Evolutionary conservation across 345 rosid genomes (phyloP).

Genomic region (Limnanthes douglasii): DNA sequence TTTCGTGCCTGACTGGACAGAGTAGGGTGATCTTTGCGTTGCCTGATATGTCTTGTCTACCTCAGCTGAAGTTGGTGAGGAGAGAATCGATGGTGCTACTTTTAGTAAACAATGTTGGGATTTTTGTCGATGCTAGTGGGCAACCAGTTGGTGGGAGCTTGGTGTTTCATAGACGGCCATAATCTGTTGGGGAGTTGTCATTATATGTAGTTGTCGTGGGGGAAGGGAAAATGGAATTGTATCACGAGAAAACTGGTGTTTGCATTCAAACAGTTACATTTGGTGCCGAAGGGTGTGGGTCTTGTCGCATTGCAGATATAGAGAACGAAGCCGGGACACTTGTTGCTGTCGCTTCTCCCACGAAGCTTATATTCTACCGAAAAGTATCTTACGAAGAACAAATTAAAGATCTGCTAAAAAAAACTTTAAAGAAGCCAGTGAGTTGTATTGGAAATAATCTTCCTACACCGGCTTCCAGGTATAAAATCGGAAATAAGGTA

Average conservation of each 20-base stretch:
- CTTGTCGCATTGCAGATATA: conserved; percentile 35
- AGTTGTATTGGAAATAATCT: too few relatives aligned
- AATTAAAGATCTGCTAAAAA: conserved; percentile 83
- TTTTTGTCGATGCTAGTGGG: conserved; percentile 56
- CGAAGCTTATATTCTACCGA: conserved; percentile 57
- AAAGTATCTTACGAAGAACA: conserved; percentile 80
- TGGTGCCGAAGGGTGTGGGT: conserved; percentile 58
- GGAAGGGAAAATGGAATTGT: conserved; percentile 83
- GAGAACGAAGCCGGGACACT: conserved; percentile 38
- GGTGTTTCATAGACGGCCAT: conserved; percentile 56
- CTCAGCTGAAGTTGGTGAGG: conserved; percentile 45
- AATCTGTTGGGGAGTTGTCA: conserved; percentile 57
- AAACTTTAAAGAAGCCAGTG: conserved; percentile 78
- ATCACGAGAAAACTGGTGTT: conserved; percentile 65
- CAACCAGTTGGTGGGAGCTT: conserved; percentile 96
- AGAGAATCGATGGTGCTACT: conserved; percentile 70
- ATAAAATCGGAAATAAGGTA: too few relatives aligned
- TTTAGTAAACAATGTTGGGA: conserved; percentile 87
- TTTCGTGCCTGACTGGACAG: conserved; percentile 70
- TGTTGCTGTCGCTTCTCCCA: conserved; percentile 43
- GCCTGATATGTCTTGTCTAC: conserved; percentile 51
- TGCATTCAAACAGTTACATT: conserved; percentile 61
- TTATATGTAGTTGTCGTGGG: conserved; percentile 47
- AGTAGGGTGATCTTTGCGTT: conserved; percentile 70
- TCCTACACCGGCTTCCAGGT: too few relatives aligned